Conservation (phyloP, 108 stramenopile species). For the Schizochytrium sp. region DNA sequence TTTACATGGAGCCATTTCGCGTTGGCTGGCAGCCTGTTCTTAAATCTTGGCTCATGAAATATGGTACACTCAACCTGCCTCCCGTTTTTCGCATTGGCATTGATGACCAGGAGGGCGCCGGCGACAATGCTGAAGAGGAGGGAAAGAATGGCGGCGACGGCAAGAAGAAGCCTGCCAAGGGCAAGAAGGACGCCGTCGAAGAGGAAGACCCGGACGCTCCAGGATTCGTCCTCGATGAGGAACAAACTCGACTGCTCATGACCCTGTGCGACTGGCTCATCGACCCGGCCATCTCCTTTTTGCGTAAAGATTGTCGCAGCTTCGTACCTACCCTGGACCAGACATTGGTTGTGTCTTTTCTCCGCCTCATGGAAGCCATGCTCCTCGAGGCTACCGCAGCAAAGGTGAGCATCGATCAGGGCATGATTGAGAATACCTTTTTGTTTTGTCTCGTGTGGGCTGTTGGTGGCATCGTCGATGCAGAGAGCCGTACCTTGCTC, state of each 20-base stretch:
- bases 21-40: constrained; percentile 57
- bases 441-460: not conserved
- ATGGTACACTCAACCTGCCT: constrained; percentile 18
- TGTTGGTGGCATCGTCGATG: not conserved
- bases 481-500: not conserved
- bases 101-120: constrained; percentile 43
- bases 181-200: constrained; percentile 24
- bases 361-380: constrained; percentile 51
- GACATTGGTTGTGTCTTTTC: constrained; percentile 40
- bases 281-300: constrained; percentile 47
- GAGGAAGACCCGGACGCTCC: not conserved
- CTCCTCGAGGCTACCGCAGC: constrained; percentile 34
- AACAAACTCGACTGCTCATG: constrained; percentile 22
- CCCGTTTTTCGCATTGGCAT: constrained; percentile 34
- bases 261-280: constrained; percentile 50
- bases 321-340: constrained; percentile 58
- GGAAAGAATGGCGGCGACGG: not conserved
- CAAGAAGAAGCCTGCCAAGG: not conserved
- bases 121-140: constrained; percentile 37
- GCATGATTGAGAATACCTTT: not conserved
- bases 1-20: constrained; percentile 61
- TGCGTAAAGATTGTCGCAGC: constrained; percentile 41
- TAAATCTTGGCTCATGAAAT: constrained; percentile 47
- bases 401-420: constrained; percentile 37
- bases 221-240: constrained; percentile 16